phyloP scores from a whole-genome alignment of 305 asterid species.

The Fraxinus platypoda region DNA sequence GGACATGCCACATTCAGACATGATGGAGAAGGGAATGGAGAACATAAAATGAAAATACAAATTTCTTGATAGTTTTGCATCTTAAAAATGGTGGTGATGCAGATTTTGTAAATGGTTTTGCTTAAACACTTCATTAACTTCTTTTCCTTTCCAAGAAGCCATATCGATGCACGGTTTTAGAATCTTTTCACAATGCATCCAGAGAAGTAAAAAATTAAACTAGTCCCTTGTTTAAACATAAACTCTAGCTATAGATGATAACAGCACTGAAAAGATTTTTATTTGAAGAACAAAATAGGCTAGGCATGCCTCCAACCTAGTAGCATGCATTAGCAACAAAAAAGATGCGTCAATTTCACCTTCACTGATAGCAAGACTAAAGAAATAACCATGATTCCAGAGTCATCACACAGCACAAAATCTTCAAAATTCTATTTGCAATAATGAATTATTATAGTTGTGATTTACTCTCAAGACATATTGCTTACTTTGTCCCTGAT shows the following conservation, averaged over 20 bases:
- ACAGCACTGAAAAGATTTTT: neutral
- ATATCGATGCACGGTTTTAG: neutral
- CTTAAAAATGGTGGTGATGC: neutral
- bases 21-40: neutral
- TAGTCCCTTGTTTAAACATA: neutral
- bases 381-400: neutral
- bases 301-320: constrained; percentile 13
- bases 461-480: neutral
- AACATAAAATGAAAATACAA: neutral
- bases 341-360: constrained; percentile 20
- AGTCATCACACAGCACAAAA: neutral
- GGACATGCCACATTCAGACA: neutral
- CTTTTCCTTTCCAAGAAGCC: constrained; percentile 1
- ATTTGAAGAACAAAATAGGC: constrained; percentile 10
- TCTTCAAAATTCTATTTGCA: neutral
- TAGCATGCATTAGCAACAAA: constrained; percentile 16
- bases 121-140: neutral
- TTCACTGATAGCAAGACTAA: constrained; percentile 10
- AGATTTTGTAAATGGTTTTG: neutral
- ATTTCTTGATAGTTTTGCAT: neutral
- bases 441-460: neutral
- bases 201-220: neutral
- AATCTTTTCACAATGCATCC: constrained; percentile 9
- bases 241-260: neutral
- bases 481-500: constrained; percentile 75